Evolutionary conservation across 306 rosid genomes (phyloP).

Genomic region (Chamaecrista fasciculata): DNA sequence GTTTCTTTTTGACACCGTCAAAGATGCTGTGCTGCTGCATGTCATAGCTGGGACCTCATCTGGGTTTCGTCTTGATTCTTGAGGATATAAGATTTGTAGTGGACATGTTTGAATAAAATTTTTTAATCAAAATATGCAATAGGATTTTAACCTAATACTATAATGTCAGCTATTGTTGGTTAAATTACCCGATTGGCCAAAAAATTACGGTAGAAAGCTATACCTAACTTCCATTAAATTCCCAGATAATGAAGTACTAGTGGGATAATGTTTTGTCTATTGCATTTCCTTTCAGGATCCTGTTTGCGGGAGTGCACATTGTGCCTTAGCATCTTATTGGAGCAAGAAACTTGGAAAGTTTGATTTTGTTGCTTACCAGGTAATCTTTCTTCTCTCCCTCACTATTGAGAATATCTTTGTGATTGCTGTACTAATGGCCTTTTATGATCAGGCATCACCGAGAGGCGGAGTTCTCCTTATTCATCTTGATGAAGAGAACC

Average conservation of each 20-base stretch:
- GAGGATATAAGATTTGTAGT: not conserved
- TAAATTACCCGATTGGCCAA: not conserved
- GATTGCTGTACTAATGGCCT: not conserved
- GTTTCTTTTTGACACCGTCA: not conserved
- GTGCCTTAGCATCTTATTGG: slow-evolving; percentile 69
- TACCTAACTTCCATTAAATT: not conserved
- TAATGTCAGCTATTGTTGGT: not conserved
- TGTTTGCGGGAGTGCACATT: slow-evolving; percentile 67
- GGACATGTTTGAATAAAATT: not conserved
- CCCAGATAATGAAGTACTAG: not conserved
- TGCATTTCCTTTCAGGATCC: slow-evolving; percentile 48
- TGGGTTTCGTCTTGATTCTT: not conserved
- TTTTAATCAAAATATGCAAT: not conserved
- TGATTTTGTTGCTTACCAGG: slow-evolving; percentile 65
- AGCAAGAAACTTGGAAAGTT: slow-evolving; percentile 64
- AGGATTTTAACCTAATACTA: not conserved
- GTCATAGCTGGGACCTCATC: not conserved
- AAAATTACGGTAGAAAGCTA: slow-evolving; percentile 1
- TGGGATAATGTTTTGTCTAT: not conserved
- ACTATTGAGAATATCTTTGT: slow-evolving; percentile 9
- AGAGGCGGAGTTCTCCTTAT: slow-evolving; percentile 65
- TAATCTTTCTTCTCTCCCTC: slow-evolving; percentile 13
- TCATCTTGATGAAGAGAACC: slow-evolving; percentile 60
- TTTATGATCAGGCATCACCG: slow-evolving; percentile 60
- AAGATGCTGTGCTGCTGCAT: not conserved